Base-by-base conservation (phyloP, 331 rosid species). In the Pyracantha coccinea region DNA sequence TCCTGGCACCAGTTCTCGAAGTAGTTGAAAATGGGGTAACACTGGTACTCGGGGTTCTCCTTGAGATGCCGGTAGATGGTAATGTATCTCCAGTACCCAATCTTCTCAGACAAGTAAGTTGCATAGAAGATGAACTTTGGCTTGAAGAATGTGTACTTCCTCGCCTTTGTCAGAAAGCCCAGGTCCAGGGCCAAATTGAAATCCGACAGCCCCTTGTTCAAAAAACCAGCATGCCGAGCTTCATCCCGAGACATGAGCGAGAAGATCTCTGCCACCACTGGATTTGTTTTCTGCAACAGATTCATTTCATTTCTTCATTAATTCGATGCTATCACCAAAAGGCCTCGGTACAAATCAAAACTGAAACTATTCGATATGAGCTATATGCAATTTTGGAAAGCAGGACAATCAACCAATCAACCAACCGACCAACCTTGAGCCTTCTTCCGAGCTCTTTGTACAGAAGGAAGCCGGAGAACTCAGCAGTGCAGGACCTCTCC, bases 1-100 rank as follows among this genome's bases (percentile, higher is more conserved):
- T 94, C 99, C 80, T 94, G 99, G 87, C 99, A 94, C 99, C 99
- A 94, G 89, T 94, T 94, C 92, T 94, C 99, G 74, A 94, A 94
- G 83, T 88, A 94, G 88, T 90, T 90, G 80, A 94, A 94, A 84
- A 94, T 94, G 71, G 99, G 99, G 78, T 94, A 92, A 27, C 97
- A 92, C 74, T 92, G 99, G 91, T 79, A 94, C 84, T 92, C 77
- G 3, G 97, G 99, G 35, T 94, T 94, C 7, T 38, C 82, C 91
- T 89, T 92, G 85, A 94, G 99, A 84, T 94, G 99, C 71, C 99
- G 83, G 90, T 94, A 94, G 69, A 94, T 92, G 84, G 96, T 92
- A 65, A 94, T 94, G 90, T 92, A 94, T 86, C 99, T 81, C 97
- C 99, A 94, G 86, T 94, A 94, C 38, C 99, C 99, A 62, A 94